Base-by-base conservation (phyloP, 1,139 yeast genomes). In the Hemisphaericaspora subhashii region DNA sequence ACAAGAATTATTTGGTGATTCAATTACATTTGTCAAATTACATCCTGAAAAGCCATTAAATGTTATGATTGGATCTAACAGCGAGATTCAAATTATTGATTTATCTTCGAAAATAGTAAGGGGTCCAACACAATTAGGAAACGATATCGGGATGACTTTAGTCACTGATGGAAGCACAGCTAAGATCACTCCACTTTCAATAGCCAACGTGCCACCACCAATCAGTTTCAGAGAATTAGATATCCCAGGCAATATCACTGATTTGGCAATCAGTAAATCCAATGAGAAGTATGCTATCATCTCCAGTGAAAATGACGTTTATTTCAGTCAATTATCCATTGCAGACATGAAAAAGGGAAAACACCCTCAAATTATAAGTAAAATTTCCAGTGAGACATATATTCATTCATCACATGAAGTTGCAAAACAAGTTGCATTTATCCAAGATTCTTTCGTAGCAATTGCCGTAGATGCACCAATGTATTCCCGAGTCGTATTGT, bases 181-280 rank as follows among this genome's bases (percentile, higher is more conserved):
- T 23, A 79, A 82, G 51, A 64, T 89, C 22, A 90, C 98, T 0
- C 98, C 98, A 0, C 68, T 94, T 29, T 73, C 85, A 0, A 60
- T 83, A 26, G 96, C 97, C 1, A 88, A 83, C 57, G 94, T 89
- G 5, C 99, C 99, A 3, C 99, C 99, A 1, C 99, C 99, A 30
- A 79, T 87, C 56, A 75, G 88, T 29, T 85, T 75, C 58, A 73
- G 95, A 45, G 86, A 82, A 36, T 61, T 85, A 35, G 75, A 74
- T 12, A 63, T 82, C 9, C 51, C 41, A 1, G 68, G 62, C 2
- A 74, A 77, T 40, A 80, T 89, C 10, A 62, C 72, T 17, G 88
- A 84, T 53, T 74, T 79, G 39, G 83, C 95, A 0, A 77, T 83
- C 2, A 77, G 83, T 44, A 62, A 71, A 32, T 66, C 80, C n/a